phyloP scores from a whole-genome alignment of 371 early-diverging fungal species.

The Funneliformis caledonium region DNA sequence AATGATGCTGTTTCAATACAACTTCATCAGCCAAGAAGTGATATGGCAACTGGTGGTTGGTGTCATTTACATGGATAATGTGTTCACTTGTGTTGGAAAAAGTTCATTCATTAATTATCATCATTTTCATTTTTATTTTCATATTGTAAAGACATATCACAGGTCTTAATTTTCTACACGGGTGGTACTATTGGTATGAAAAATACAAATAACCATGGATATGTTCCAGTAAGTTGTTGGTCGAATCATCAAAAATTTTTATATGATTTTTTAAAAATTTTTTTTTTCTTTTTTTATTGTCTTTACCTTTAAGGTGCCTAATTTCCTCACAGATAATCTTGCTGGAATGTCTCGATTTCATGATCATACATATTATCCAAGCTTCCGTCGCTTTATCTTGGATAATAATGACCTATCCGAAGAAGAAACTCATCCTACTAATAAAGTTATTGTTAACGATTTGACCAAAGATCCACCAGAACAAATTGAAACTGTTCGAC shows the following conservation, averaged over 20 bases:
- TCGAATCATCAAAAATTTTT: background rate
- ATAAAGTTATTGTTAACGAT: constrained; percentile 27
- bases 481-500: background rate
- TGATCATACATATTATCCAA: constrained; percentile 59
- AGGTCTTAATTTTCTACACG: constrained; percentile 91
- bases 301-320: constrained; percentile 52
- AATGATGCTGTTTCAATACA: constrained; percentile 29
- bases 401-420: background rate
- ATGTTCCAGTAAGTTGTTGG: constrained; percentile 64
- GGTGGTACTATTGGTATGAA: constrained; percentile 97
- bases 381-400: background rate
- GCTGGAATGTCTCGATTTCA: constrained; percentile 85
- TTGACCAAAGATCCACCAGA: background rate
- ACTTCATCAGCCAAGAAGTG: background rate
- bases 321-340: constrained; percentile 79
- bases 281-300: background rate
- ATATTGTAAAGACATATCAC: constrained; percentile 64
- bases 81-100: background rate
- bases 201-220: constrained; percentile 74
- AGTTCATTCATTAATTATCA: no score
- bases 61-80: background rate
- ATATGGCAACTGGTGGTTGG: constrained; percentile 10
- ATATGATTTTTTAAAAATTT: background rate
- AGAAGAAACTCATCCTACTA: background rate
- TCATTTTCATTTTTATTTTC: background rate